Conservation (phyloP, 352 stramenopile species). For the Pythium volutum region DNA sequence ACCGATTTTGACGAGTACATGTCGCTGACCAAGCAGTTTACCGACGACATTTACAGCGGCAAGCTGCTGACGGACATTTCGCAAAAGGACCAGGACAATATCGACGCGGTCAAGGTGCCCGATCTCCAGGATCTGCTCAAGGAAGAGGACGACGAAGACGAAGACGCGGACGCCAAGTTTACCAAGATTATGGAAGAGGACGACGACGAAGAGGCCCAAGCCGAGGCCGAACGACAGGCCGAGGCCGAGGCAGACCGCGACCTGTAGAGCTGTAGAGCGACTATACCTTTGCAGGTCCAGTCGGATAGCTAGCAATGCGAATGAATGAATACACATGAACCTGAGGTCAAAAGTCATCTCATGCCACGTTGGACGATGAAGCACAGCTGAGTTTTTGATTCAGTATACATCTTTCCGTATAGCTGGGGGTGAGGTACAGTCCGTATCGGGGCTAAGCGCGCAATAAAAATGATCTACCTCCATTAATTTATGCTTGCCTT, state of each 20-base stretch:
- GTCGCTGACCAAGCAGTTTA: constrained; percentile 97
- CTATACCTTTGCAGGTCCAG: background rate
- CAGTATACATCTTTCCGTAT: constrained; percentile 5
- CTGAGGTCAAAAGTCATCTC: background rate
- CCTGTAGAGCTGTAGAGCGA: constrained; percentile 59
- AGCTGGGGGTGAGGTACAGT: background rate
- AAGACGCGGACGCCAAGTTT: constrained; percentile 64
- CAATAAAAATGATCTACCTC: no score
- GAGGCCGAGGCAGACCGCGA: constrained; percentile 57
- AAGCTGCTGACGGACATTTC: constrained; percentile 98
- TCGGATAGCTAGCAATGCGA: constrained; percentile 5
- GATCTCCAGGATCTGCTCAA: constrained; percentile 84
- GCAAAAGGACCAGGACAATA: constrained; percentile 97
- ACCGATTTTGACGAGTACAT: constrained; percentile 99
- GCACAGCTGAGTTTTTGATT: background rate
- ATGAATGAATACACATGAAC: background rate
- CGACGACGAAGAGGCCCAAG: constrained; percentile 52
- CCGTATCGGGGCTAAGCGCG: no score
- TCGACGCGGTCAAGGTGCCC: constrained; percentile 94
- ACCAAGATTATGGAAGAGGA: constrained; percentile 80
- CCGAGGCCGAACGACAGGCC: constrained; percentile 59
- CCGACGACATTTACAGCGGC: constrained; percentile 98
- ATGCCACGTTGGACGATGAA: background rate
- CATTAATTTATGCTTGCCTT: no score
- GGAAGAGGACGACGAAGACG: constrained; percentile 75